Conservation (phyloP, 1,284 basidiomycete species). For the Butyriboletus appendiculatus region DNA sequence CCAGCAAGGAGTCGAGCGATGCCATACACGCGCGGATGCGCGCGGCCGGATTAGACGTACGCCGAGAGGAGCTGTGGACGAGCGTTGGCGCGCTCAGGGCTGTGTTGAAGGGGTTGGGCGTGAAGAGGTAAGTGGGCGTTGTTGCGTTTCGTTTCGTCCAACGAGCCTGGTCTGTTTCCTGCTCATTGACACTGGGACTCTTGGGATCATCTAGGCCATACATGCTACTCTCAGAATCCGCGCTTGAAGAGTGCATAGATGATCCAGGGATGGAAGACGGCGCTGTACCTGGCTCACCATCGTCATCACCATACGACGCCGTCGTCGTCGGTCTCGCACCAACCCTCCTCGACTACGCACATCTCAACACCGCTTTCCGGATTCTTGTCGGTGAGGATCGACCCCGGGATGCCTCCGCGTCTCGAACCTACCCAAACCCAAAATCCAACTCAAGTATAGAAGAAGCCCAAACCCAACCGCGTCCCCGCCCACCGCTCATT, state of each 20-base stretch:
- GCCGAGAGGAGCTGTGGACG: conserved; percentile 49
- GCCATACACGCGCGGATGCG: conserved; percentile 45
- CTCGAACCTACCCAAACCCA: neutral
- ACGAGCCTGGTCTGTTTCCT: neutral
- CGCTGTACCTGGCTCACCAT: neutral
- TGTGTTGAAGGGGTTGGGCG: conserved; percentile 41
- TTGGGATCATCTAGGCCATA: conserved; percentile 46
- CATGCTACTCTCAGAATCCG: conserved; percentile 59
- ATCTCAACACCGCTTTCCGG: conserved; percentile 67
- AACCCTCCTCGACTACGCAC: conserved; percentile 50
- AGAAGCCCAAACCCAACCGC: neutral
- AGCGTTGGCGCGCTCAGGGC: conserved; percentile 61
- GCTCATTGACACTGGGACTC: neutral
- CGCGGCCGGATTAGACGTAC: conserved; percentile 53
- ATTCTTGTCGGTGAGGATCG: conserved; percentile 45
- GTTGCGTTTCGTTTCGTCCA: neutral
- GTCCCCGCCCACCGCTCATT: conserved; percentile 41
- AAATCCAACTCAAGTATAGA: neutral
- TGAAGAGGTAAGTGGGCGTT: conserved; percentile 41
- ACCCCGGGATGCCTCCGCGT: neutral
- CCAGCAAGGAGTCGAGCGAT: conserved; percentile 55
- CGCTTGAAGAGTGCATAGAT: conserved; percentile 49
- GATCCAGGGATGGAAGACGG: neutral
- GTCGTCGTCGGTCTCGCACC: conserved; percentile 72
- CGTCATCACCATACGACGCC: conserved; percentile 45